These are phyloP conservation scores for Colletotrichum orchidophilum DNA, from an alignment of 2,329 filamentous ascomycete species.

Conservation along the genomic window DNA sequence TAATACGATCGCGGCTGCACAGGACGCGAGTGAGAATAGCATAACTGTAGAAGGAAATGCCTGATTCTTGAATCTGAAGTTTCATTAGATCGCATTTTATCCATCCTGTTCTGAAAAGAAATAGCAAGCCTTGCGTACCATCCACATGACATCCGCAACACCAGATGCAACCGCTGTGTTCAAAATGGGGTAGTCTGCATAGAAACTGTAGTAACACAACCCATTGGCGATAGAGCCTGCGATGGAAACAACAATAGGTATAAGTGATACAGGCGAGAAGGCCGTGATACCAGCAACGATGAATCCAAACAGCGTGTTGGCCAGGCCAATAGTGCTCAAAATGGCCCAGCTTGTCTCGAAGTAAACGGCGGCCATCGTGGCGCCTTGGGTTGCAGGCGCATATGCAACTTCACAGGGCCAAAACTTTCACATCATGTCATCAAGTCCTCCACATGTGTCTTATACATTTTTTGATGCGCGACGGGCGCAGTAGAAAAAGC, in stretches of 20 bases:
- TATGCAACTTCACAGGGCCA: background rate
- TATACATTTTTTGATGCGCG: background rate
- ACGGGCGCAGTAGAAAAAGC: background rate
- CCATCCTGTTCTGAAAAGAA: background rate
- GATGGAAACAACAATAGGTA: constrained; percentile 50
- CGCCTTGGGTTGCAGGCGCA: background rate
- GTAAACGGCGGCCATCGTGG: constrained; percentile 39
- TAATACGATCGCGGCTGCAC: constrained; percentile 47
- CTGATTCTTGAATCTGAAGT: constrained; percentile 52
- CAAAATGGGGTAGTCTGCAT: constrained; percentile 38
- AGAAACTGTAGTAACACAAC: constrained; percentile 53
- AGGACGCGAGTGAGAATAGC: constrained; percentile 61
- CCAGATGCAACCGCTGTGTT: constrained; percentile 46
- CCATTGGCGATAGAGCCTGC: constrained; percentile 52
- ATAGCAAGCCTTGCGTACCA: constrained; percentile 41
- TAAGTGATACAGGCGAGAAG: constrained; percentile 46
- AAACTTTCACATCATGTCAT: background rate
- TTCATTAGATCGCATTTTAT: background rate
- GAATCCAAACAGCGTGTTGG: constrained; percentile 49
- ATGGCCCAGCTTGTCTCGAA: constrained; percentile 55
- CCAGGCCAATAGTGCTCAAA: constrained; percentile 52
- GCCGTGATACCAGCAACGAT: constrained; percentile 51
- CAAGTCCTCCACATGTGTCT: background rate
- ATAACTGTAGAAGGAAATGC: constrained; percentile 58
- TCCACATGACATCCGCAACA: constrained; percentile 51